Evolutionary conservation across 768 basidiomycete species (phyloP), one percentile per base, ranked within the genome.

Genomic region (Saitozyma sp.): DNA sequence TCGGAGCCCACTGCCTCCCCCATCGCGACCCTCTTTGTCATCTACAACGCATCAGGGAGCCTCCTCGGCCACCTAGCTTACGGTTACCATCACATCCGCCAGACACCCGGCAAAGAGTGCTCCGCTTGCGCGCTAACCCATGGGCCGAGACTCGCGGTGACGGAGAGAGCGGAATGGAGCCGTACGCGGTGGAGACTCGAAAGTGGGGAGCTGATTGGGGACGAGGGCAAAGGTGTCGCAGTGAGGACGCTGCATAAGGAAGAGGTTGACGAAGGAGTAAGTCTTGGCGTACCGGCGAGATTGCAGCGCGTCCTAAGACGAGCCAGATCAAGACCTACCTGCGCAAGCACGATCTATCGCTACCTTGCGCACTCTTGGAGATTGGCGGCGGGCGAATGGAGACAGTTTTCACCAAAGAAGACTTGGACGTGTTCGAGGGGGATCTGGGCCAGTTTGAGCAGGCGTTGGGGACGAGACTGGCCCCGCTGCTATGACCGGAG

Each of bases 1-100:
- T n/a, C n/a, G n/a, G n/a, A n/a, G n/a, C n/a, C n/a, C n/a, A n/a
- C n/a, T n/a, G n/a, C n/a, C n/a, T n/a, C n/a, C n/a, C n/a, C n/a
- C n/a, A n/a, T n/a, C n/a, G n/a, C n/a, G n/a, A n/a, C 56, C 46
- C 50, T 59, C 11, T 38, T 50, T 13, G 42, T 59, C 50, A 41
- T 59, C 49, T 59, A 59, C 58, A 59, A 59, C 37, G 58, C 58
- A 16, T 59, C 58, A 9, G 58, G 58, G 29, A 59, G 14, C 9
- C 29, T 59, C 13, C 20, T 59, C 13, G 58, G 58, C 6, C 58
- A 59, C 37, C 20, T 39, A 5, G 42, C 29, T 10, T 59, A 59
- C 19, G 58, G 49, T 5, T 59, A 59, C 29, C 37, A 50, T 19
- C 58, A 59, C 17, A 37, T 59, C 9, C n/a, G 11, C 13, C 14